phyloP scores from a whole-genome alignment of 352 stramenopile species.

The Phytophthora pseudosyringae region DNA sequence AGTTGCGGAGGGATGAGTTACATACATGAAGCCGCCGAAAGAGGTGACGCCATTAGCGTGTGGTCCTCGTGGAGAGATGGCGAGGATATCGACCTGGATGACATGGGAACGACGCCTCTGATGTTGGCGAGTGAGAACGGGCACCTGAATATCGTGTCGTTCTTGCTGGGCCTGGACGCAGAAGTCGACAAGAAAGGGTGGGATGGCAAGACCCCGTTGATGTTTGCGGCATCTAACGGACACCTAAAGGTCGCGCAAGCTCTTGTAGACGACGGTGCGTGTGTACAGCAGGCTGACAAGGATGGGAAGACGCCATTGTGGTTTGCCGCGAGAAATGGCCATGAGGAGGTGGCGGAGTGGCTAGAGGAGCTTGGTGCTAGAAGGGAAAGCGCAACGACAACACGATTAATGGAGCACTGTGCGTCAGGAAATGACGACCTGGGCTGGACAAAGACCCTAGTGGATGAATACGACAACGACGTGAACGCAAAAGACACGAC shows the following conservation, averaged over 20 bases:
- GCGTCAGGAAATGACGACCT: not conserved
- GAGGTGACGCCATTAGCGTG: not conserved
- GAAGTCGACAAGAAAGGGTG: not conserved
- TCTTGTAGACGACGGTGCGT: conserved; percentile 1
- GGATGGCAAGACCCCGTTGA: not conserved
- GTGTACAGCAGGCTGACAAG: not conserved
- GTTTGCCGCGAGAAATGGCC: not conserved
- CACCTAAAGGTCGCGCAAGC: not conserved
- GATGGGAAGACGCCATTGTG: not conserved
- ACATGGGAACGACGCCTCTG: not conserved
- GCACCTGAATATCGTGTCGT: not conserved
- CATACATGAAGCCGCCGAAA: not conserved
- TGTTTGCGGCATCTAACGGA: not conserved
- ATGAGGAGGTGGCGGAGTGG: not conserved
- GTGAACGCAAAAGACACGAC: not conserved
- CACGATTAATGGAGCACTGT: conserved; percentile 3
- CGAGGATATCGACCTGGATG: not conserved
- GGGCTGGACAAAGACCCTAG: not conserved
- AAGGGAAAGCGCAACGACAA: not conserved
- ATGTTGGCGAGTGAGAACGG: conserved; percentile 1
- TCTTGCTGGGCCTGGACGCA: not conserved
- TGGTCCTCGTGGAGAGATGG: conserved; percentile 6
- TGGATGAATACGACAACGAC: not conserved
- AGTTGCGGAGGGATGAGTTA: not conserved
- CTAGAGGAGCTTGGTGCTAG: not conserved